Percentiles rank a stretch among this genome's conserved stretches.
Conservation (phyloP, 331 rosid species). For the Pyrus hybrid region DNA sequence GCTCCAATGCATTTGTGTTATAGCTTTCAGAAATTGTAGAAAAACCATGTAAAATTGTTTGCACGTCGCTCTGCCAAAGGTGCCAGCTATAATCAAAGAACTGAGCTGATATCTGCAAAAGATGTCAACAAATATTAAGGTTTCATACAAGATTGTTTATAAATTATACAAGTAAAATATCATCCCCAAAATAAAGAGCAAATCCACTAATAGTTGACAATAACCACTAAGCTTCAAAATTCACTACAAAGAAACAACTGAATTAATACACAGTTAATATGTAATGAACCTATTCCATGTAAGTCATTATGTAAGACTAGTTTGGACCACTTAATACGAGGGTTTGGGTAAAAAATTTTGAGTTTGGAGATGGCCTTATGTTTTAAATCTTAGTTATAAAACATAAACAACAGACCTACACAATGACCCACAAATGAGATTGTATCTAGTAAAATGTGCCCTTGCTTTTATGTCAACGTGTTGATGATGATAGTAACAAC, state of each 20-base stretch:
- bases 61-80: slow-evolving; percentile 92
- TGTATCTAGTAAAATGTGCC: too few relatives aligned
- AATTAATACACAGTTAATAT: neutral
- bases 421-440: too few relatives aligned
- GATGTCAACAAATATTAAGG: slow-evolving; percentile 3
- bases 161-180: neutral
- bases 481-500: too few relatives aligned
- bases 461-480: too few relatives aligned
- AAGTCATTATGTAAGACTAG: too few relatives aligned
- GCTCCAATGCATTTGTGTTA: slow-evolving; percentile 54
- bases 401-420: too few relatives aligned
- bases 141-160: neutral
- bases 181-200: neutral
- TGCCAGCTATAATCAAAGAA: slow-evolving; percentile 93
- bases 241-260: neutral
- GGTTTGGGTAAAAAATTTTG: too few relatives aligned
- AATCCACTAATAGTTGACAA: neutral
- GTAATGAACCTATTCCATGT: too few relatives aligned
- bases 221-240: neutral
- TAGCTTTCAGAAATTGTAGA: slow-evolving; percentile 57
- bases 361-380: too few relatives aligned
- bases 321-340: too few relatives aligned
- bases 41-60: slow-evolving; percentile 73
- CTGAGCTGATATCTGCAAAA: slow-evolving; percentile 84
- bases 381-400: too few relatives aligned